Base-by-base conservation (phyloP, 1,139 yeast genomes). In the Geotrichum europaeum region DNA sequence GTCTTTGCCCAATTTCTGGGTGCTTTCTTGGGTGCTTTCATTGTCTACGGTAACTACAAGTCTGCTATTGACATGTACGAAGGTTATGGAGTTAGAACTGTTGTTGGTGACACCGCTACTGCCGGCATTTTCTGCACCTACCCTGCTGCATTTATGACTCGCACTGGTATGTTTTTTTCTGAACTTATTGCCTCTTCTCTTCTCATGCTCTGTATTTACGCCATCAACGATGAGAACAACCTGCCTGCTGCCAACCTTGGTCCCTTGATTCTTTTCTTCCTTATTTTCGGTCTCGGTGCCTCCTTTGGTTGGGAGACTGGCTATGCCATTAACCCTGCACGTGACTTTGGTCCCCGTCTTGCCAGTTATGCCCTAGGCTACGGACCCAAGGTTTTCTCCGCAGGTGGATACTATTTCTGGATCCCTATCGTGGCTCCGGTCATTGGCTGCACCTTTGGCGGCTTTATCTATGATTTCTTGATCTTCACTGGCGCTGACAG, bases 291-390 rank as follows among this genome's bases (percentile, higher is more conserved):
- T 55, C 69, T 80, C 56, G 82, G 81, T 67, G 75, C 80, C 20
- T 69, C 79, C 22, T 73, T 77, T 61, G 81, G 82, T 56, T 79
- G 75, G 70, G 81, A 79, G 68, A 81, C 84, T 28, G 83, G 83
- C 47, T 79, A 79, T 66, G 83, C 83, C 54, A 71, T 81, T 65
- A 80, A 80, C 70, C 71, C 78, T 63, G 84, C 84, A 28, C 78
- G 84, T 72, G 84, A 81, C 69, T 73, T 80, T 60, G 82, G 81
- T 50, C 84, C 84, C 62, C 72, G 84, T 66, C 67, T 80, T 54
- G 82, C 82, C 40, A 69, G 81, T 40, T 73, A 72, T 55, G 70
- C 78, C 55, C 73, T 79, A 53, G 84, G 84, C 40, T 79, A 79
- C 64, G 77, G 79, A 55, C 67, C 74, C 57, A 72, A 73, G 25